Evolutionary conservation across 2,329 filamentous ascomycete species (phyloP), one percentile per base, ranked within the genome.

Genomic region (Colletotrichum brevisporum): DNA sequence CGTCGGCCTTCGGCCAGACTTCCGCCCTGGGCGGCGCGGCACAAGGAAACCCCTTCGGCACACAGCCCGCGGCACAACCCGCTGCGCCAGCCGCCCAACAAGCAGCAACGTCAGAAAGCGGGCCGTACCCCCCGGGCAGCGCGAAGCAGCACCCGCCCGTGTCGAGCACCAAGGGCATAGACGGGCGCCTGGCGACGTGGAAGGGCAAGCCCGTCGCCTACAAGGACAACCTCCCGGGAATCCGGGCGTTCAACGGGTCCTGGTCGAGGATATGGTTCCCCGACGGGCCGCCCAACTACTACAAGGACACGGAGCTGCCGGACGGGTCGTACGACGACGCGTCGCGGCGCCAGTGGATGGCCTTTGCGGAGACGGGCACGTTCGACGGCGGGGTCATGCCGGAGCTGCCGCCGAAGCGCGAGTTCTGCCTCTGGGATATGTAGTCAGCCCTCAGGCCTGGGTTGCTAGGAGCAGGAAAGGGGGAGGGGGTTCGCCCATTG

Each of bases 341-440:
- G 66, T 86, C 88, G 21, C 88, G 88, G 75, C 84, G 83, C 45
- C 86, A 89, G 53, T 97, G 95, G 81, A 82, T 84, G 67, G 84
- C 86, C 52, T 90, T 94, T 76, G 83, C 86, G 53, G 84, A 89
- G 71, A 88, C 88, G 21, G 93, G 93, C 0, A 80, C 78, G 39
- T 97, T 97, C 78, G 85, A 87, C 50, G 89, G 89, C 43, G 91
- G 91, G 0, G 75, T 90, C 6, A 92, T 97, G 82, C 95, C 95
- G 0, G 86, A 92, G 73, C 82, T 94, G 53, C 93, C 95, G 21
- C 95, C 95, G 0, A 91, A 90, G 79, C 85, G 89, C 70, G 94
- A 95, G 75, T 95, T 90, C 84, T 90, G 90, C 72, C 80, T 83
- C 31, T 95, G 92, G 88, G 89, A 94, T 76, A 90, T 95, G 74